These are phyloP conservation scores for Penicillium antarcticum DNA, from an alignment of 495 filamentous ascomycete species.

Conservation along the genomic window DNA sequence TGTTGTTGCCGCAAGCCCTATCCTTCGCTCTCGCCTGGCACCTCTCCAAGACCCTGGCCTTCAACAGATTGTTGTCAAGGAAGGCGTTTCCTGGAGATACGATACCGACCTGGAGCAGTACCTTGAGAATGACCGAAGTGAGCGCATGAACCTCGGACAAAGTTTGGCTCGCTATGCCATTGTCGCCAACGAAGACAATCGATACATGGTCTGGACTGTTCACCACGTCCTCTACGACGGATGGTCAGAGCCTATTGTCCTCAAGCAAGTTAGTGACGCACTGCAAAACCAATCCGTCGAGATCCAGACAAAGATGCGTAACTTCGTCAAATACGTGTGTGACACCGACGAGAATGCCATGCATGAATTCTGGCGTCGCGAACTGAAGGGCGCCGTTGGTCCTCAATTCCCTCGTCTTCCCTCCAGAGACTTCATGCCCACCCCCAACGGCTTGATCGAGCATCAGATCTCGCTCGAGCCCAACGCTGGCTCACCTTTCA, in stretches of 20 bases:
- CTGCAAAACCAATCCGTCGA: slow-evolving; percentile 20
- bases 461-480: slow-evolving; percentile 44
- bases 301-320: slow-evolving; percentile 28
- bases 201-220: slow-evolving; percentile 57
- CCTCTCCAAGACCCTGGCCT: slow-evolving; percentile 51
- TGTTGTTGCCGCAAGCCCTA: slow-evolving; percentile 43
- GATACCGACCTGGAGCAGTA: slow-evolving; percentile 45
- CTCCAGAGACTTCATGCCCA: slow-evolving; percentile 50
- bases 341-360: slow-evolving; percentile 32
- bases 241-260: slow-evolving; percentile 57
- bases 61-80: slow-evolving; percentile 55
- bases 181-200: slow-evolving; percentile 29
- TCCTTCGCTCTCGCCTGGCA: slow-evolving; percentile 59
- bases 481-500: slow-evolving; percentile 38
- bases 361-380: slow-evolving; percentile 42
- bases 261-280: slow-evolving; percentile 48
- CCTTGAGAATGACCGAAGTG: slow-evolving; percentile 42
- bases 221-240: slow-evolving; percentile 71
- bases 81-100: slow-evolving; percentile 38
- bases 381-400: slow-evolving; percentile 48
- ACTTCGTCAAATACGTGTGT: slow-evolving; percentile 43
- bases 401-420: slow-evolving; percentile 58
- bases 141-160: slow-evolving; percentile 53
- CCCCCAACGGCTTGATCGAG: slow-evolving; percentile 49
- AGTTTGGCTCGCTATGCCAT: slow-evolving; percentile 54